Evolutionary conservation across 768 basidiomycete genomes (phyloP).

Genomic region (Fomitopsis pulvina): DNA sequence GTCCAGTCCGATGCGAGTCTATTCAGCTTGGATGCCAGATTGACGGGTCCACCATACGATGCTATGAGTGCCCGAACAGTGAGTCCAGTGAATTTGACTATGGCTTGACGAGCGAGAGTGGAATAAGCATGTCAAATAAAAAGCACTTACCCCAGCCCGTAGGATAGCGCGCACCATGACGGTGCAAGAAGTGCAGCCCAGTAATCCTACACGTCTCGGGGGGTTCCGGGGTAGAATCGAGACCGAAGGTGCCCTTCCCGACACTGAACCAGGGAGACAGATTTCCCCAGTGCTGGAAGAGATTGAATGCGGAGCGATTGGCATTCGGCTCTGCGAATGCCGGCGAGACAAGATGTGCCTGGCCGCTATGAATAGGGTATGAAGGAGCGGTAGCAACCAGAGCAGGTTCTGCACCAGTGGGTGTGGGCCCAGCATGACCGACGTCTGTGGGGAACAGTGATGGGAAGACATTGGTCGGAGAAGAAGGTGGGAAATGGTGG

Average conservation of each 20-base stretch:
- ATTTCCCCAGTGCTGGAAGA: slow-evolving; percentile 81
- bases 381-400: slow-evolving; percentile 67
- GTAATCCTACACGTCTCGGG: slow-evolving; percentile 67
- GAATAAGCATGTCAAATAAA: neutral
- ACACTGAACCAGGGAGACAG: slow-evolving; percentile 84
- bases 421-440: slow-evolving; percentile 71
- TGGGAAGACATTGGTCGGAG: slow-evolving; percentile 68
- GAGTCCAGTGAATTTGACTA: neutral
- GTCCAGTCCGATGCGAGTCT: slow-evolving; percentile 51
- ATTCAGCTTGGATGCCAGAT: slow-evolving; percentile 50
- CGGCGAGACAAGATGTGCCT: slow-evolving; percentile 52
- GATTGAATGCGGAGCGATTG: slow-evolving; percentile 39
- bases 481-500: slow-evolving; percentile 64
- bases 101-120: neutral
- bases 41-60: slow-evolving; percentile 55
- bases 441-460: slow-evolving; percentile 72
- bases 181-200: slow-evolving; percentile 72
- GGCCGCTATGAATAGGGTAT: slow-evolving; percentile 74
- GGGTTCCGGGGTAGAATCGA: slow-evolving; percentile 63
- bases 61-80: slow-evolving; percentile 26
- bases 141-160: slow-evolving; percentile 51
- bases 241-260: slow-evolving; percentile 54
- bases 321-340: slow-evolving; percentile 20
- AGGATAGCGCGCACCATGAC: slow-evolving; percentile 73
- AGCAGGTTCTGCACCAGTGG: slow-evolving; percentile 73